Evolutionary conservation across 2,329 filamentous ascomycete genomes (phyloP), one percentile per base, ranked within the genome.

Genomic region (Aureobasidium sp.): DNA sequence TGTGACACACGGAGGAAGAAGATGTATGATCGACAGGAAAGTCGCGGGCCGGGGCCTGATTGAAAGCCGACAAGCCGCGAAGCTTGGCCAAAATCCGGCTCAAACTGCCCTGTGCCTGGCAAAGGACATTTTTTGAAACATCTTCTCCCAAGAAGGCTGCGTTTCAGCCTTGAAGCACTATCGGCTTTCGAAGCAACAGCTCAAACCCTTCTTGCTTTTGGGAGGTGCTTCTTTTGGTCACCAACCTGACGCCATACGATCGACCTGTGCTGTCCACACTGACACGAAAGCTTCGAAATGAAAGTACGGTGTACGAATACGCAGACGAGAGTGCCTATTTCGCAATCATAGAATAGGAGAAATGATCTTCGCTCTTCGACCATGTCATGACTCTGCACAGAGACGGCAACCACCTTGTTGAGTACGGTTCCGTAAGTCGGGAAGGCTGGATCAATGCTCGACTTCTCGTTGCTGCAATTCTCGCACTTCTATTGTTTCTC

Each of bases 91-190:
- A 20, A 12, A 29, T 47, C 29, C 55, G 55, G 55, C 34, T 58
- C 42, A 29, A 58, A 15, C 20, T 58, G 55, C 55, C 36, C 23
- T 29, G 55, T 39, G 13, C 42, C 15, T 29, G 12, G 29, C 10
- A 8, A 26, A 39, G 20, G n/a, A 32, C 42, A 26, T n/a, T 27
- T 23, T 39, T 9, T 34, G 55, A 58, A 58, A 58, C 55, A 46
- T 13, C 41, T 7, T 39, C 42, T 48, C 41, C 37, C 39, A 36
- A 46, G 27, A 56, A 29, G 37, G 3, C 15, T 32, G 26, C 42
- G 55, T 58, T 58, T 58, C 55, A 58, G 55, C 44, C 29, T 47
- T 20, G n/a, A 6, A 48, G 20, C 42, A 58, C 55, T 29, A 58
- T 48, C 34, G 55, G 8, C 15, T 39, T 48, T 32, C 27, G 42